Percentiles rank a stretch among this genome's conserved stretches.
Conservation (phyloP, 2,329 filamentous ascomycete species). For the Colletotrichum chlorophyti region DNA sequence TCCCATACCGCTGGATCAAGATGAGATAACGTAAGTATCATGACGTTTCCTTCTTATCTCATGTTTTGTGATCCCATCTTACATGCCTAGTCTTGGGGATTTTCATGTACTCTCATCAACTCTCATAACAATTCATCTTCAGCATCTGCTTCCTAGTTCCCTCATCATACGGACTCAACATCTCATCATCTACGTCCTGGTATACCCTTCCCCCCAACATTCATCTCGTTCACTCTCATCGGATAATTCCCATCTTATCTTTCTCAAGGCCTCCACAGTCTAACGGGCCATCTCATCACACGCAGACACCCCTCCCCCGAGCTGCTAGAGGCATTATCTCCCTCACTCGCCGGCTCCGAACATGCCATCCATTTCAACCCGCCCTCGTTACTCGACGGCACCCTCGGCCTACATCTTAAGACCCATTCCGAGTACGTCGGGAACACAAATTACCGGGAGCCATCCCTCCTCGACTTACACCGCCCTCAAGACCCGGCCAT, state of each 20-base stretch:
- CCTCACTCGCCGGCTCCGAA: conserved; percentile 25
- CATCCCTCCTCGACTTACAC: conserved; percentile 62
- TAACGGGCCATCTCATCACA: not conserved
- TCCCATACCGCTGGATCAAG: conserved; percentile 26
- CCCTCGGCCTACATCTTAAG: conserved; percentile 62
- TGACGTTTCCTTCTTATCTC: not conserved
- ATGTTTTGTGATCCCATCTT: not conserved
- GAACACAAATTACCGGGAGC: conserved; percentile 64
- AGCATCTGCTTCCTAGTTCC: too few species aligned
- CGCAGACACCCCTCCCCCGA: conserved; percentile 28
- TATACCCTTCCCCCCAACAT: not conserved
- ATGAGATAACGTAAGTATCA: conserved; percentile 28
- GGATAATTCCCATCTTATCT: not conserved
- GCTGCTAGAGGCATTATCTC: conserved; percentile 28
- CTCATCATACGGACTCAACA: too few species aligned
- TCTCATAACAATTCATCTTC: too few species aligned
- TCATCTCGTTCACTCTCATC: not conserved
- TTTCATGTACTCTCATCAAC: too few species aligned
- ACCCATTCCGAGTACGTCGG: conserved; percentile 68
- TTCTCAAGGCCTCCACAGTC: not conserved
- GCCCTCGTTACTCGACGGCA: conserved; percentile 43
- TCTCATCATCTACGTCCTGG: too few species aligned
- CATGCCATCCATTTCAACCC: conserved; percentile 23
- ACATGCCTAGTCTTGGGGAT: not conserved
- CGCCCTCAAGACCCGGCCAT: conserved; percentile 52